Base-by-base conservation (phyloP, 2,329 filamentous ascomycete species). In the Leptosphaerulina australis region DNA sequence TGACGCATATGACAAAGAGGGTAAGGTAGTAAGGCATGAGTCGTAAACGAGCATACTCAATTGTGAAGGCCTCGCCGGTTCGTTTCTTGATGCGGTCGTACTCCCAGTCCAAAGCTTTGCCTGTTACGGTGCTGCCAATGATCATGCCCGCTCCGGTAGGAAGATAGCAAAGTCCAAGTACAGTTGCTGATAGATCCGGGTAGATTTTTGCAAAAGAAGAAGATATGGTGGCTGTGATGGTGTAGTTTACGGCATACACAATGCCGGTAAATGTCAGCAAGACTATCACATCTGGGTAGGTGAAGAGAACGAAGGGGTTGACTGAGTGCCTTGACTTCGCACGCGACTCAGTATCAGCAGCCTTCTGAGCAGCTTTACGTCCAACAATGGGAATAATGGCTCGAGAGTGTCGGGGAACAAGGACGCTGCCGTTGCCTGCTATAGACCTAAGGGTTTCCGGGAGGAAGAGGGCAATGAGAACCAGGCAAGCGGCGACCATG, bases 141-240 rank as follows among this genome's bases (percentile, higher is more conserved):
- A 83, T 81, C 14, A 78, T 81, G 0, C 82, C 81, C 0, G 76
- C 74, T 0, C 82, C 82, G 18, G 82, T 82, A 17, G 80, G 79
- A 2, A 84, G 76, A 50, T 82, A 84, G 0, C 77, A 67, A 0
- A 68, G 51, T 2, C 66, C 66, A 1, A 66, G 52, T 1, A 58
- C 62, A 4, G 63, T 63, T 29, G 66, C 53, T 1, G 64, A 66
- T 4, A 68, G 50, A 1, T 56, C 6, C 0, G 60, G 64, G 26
- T 68, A 66, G 14, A 66, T 60, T 14, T 45, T 53, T 0, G 64
- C 46, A 21, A 67, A 68, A 1, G 64, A 28, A 1, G 64, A 64
- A 2, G 64, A 67, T 11, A 68, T 67, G 8, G 64, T 66, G 8
- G 64, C 65, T 2, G 65, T 68, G 38, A 67, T 66, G 26, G 64